phyloP scores from a whole-genome alignment of 495 filamentous ascomycete genomes.

The Apodospora peruviana region DNA sequence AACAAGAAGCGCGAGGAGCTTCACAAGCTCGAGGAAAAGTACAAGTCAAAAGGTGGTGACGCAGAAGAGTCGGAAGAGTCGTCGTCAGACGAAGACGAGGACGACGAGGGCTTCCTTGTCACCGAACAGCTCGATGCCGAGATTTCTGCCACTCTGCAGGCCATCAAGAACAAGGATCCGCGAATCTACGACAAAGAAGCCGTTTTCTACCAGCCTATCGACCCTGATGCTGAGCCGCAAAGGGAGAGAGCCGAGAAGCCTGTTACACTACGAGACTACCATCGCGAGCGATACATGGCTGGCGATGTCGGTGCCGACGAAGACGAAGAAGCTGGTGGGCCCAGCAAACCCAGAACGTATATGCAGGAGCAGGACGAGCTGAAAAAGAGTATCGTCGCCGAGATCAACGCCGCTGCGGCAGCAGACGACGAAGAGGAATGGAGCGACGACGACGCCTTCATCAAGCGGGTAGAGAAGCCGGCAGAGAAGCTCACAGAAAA shows the following conservation, averaged over 20 bases:
- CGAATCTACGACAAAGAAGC: constrained; percentile 74
- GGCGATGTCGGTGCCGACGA: constrained; percentile 52
- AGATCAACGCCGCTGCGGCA: constrained; percentile 63
- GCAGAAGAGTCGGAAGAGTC: constrained; percentile 47
- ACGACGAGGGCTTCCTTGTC: constrained; percentile 79
- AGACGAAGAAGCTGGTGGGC: constrained; percentile 46
- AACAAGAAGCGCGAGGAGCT: constrained; percentile 95
- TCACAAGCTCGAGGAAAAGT: constrained; percentile 83
- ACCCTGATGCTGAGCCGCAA: constrained; percentile 39
- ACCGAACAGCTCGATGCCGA: constrained; percentile 79
- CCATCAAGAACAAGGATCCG: constrained; percentile 85
- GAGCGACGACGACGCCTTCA: constrained; percentile 66
- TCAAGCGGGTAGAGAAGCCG: constrained; percentile 53
- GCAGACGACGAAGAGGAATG: constrained; percentile 47
- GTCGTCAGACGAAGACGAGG: constrained; percentile 73
- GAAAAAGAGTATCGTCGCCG: constrained; percentile 66
- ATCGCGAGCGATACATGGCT: constrained; percentile 74
- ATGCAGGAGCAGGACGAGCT: constrained; percentile 79
- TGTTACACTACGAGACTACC: constrained; percentile 84
- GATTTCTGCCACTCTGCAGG: constrained; percentile 75
- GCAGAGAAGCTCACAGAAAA: constrained; percentile 18
- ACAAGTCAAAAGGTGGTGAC: constrained; percentile 52
- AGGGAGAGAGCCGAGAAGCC: constrained; percentile 67
- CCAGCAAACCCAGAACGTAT: constrained; percentile 62
- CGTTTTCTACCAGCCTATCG: constrained; percentile 68